Evolutionary conservation across 2,329 filamentous ascomycete genomes (phyloP).

Genomic region (Mycogone perniciosa): DNA sequence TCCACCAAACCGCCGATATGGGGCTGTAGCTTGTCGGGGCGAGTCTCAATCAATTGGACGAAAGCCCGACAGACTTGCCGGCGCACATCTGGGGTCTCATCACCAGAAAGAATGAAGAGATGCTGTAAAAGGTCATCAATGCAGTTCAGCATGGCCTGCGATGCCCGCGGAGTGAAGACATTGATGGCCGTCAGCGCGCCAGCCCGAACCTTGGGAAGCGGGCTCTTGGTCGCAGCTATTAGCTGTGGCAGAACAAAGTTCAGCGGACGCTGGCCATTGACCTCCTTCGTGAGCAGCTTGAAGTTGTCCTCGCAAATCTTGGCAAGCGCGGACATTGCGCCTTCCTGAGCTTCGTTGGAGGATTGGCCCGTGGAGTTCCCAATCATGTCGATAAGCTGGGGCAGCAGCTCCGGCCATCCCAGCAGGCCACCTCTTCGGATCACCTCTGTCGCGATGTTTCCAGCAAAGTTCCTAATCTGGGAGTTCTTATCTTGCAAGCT

Average conservation of each 20-base stretch:
- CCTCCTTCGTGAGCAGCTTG: slow-evolving; percentile 77
- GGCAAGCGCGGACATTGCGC: slow-evolving; percentile 83
- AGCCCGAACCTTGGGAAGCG: slow-evolving; percentile 69
- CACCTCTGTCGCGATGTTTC: slow-evolving; percentile 90
- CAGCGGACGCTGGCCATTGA: slow-evolving; percentile 81
- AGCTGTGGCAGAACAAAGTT: slow-evolving; percentile 86
- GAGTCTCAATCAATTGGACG: slow-evolving; percentile 82
- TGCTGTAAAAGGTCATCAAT: slow-evolving; percentile 77
- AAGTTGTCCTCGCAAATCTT: slow-evolving; percentile 98
- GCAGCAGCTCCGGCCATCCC: slow-evolving; percentile 84
- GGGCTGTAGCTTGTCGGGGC: slow-evolving; percentile 83
- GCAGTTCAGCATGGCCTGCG: slow-evolving; percentile 71
- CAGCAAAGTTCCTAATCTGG: slow-evolving; percentile 82
- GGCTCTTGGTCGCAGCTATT: slow-evolving; percentile 75
- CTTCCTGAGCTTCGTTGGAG: slow-evolving; percentile 72
- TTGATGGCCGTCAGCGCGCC: slow-evolving; percentile 82
- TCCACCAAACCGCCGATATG: slow-evolving; percentile 84
- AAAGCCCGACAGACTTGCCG: slow-evolving; percentile 91
- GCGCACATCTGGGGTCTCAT: slow-evolving; percentile 73
- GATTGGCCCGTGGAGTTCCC: slow-evolving; percentile 64
- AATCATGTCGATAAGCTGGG: slow-evolving; percentile 73
- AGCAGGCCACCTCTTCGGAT: slow-evolving; percentile 78
- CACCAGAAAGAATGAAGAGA: slow-evolving; percentile 74
- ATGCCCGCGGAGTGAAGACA: slow-evolving; percentile 80
- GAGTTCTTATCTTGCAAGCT: slow-evolving; percentile 74